These are phyloP conservation scores for Tuber magnatum DNA, from an alignment of 495 filamentous ascomycete genomes.

Conservation along the genomic window DNA sequence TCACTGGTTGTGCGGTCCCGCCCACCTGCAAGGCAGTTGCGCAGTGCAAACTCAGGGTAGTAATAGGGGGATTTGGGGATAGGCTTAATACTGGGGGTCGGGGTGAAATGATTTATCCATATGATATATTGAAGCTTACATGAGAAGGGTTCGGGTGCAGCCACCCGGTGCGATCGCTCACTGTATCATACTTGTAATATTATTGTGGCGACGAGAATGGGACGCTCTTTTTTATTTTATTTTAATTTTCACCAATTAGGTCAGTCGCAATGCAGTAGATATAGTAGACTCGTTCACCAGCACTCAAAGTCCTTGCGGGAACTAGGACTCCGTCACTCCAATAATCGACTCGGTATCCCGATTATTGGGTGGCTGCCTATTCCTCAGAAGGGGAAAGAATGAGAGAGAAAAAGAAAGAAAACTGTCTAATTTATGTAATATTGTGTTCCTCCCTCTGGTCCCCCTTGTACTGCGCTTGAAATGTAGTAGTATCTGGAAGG, in stretches of 20 bases:
- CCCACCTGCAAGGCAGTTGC: no score
- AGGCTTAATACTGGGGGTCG: background rate
- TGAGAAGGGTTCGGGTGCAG: background rate
- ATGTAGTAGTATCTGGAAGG: background rate
- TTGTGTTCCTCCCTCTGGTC: background rate
- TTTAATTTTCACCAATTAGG: background rate
- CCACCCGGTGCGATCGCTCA: no score
- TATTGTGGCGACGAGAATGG: background rate
- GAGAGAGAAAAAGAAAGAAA: no score
- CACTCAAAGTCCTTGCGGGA: no score
- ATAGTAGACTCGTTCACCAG: background rate
- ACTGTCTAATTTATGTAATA: background rate
- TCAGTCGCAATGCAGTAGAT: no score
- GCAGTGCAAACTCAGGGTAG: no score
- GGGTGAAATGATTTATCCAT: background rate
- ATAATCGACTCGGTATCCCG: background rate
- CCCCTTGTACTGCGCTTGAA: background rate
- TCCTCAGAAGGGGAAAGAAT: background rate
- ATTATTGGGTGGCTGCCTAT: background rate
- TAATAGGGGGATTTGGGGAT: no score
- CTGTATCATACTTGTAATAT: background rate
- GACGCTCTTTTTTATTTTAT: no score
- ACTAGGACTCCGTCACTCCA: background rate
- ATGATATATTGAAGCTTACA: background rate
- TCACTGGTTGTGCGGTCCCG: no score